Conservation (phyloP, 805 yeast species). For the Saturnispora ahearnii region DNA sequence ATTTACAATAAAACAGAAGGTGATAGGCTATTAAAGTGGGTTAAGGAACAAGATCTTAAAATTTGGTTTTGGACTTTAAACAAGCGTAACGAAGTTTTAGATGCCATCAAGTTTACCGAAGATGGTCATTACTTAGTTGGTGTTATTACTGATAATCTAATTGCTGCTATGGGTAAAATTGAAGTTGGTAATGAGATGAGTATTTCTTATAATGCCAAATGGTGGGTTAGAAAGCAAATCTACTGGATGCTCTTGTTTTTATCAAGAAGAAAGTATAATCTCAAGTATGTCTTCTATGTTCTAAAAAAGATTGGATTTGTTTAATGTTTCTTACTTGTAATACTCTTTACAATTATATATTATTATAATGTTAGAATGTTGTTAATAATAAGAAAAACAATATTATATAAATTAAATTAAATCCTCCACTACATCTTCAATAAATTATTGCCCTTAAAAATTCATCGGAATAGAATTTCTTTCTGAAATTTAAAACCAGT, state of each 20-base stretch:
- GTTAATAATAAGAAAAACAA: no score
- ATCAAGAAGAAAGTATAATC: conserved; percentile 17
- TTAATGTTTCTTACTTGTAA: not conserved
- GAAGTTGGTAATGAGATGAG: not conserved
- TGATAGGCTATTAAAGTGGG: conserved; percentile 13
- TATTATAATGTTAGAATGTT: no score
- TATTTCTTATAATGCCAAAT: conserved; percentile 9
- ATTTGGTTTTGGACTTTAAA: conserved; percentile 33
- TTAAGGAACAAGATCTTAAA: conserved; percentile 15
- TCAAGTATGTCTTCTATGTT: conserved; percentile 11
- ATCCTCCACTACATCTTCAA: no score
- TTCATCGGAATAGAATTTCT: no score
- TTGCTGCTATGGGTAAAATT: conserved; percentile 4
- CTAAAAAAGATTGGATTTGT: conserved; percentile 19
- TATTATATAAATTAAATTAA: no score
- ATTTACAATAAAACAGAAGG: conserved; percentile 17
- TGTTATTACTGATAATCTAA: conserved; percentile 19
- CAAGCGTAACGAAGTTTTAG: conserved; percentile 16
- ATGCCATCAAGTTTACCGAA: conserved; percentile 9
- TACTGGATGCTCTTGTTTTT: conserved; percentile 16
- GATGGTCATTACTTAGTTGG: conserved; percentile 15
- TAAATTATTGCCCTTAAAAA: no score
- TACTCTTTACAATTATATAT: no score
- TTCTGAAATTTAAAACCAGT: no score
- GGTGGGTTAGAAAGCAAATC: conserved; percentile 12